Conservation (phyloP, 2,329 filamentous ascomycete genomes). For the Pezicula carpinea region DNA sequence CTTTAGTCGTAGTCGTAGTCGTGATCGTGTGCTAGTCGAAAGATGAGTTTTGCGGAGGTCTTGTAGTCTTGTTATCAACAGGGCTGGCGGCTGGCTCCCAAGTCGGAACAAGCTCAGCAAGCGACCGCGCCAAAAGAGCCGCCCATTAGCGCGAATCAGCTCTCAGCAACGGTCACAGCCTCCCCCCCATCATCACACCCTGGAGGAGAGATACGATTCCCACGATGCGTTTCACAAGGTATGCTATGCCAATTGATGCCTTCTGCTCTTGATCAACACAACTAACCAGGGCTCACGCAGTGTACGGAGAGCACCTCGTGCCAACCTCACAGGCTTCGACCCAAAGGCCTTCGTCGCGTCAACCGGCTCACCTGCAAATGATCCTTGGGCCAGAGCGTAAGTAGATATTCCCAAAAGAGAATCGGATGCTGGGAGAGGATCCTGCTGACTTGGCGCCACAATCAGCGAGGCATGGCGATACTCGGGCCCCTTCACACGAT, state of each 20-base stretch:
- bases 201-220: slow-evolving; percentile 10
- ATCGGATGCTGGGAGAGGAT: background rate
- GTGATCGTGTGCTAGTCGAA: background rate
- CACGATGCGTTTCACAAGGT: slow-evolving; percentile 29
- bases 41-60: slow-evolving; percentile 1
- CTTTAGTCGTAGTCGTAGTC: background rate
- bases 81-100: background rate
- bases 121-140: background rate
- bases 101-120: background rate
- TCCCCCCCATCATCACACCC: slow-evolving; percentile 11
- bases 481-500: slow-evolving; percentile 79
- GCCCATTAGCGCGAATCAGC: background rate
- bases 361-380: slow-evolving; percentile 55
- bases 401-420: slow-evolving; percentile 27
- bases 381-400: slow-evolving; percentile 63
- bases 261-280: background rate
- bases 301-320: slow-evolving; percentile 34
- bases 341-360: slow-evolving; percentile 73
- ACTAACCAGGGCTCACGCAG: slow-evolving; percentile 14
- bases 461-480: slow-evolving; percentile 93
- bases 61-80: background rate
- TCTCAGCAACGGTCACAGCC: background rate
- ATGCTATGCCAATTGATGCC: slow-evolving; percentile 10
- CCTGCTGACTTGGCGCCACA: slow-evolving; percentile 52
- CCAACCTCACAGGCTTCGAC: slow-evolving; percentile 91